These are phyloP conservation scores for Elongisporangium anandrum DNA, from an alignment of 352 stramenopile species.

Conservation along the genomic window DNA sequence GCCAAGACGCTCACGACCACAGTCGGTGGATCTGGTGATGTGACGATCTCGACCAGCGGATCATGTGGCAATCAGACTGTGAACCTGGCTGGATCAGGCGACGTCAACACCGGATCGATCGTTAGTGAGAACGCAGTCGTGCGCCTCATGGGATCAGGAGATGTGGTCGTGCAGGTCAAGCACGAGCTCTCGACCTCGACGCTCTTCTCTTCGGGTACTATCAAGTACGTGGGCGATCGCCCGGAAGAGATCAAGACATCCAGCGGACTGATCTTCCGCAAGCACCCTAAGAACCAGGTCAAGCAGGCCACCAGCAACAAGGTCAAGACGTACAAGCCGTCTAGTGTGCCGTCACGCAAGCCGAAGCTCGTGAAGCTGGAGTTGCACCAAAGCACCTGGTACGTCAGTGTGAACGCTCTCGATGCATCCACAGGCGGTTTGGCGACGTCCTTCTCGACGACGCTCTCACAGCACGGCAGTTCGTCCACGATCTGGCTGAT, in stretches of 20 bases:
- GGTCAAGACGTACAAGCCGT: neutral
- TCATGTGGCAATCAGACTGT: conserved; percentile 38
- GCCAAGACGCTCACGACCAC: conserved; percentile 30
- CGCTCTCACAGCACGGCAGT: neutral
- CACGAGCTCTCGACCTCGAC: conserved; percentile 43
- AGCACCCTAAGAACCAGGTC: neutral
- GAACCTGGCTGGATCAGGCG: conserved; percentile 39
- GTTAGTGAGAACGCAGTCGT: conserved; percentile 26
- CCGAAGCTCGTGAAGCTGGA: neutral
- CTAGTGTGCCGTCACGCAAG: neutral
- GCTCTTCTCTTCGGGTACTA: conserved; percentile 38
- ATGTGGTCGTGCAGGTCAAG: conserved; percentile 41
- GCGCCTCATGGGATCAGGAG: conserved; percentile 39
- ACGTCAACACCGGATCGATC: conserved; percentile 43
- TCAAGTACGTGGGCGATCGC: conserved; percentile 41
- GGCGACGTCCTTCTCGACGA: neutral
- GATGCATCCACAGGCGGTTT: neutral
- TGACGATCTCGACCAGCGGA: conserved; percentile 37
- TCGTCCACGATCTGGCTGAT: neutral
- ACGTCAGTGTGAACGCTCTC: neutral
- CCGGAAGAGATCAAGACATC: conserved; percentile 28
- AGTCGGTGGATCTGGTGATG: conserved; percentile 42
- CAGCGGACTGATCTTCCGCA: neutral
- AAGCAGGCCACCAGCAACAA: neutral
- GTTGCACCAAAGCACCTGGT: neutral